Percentiles rank a stretch among this genome's conserved stretches.
Conservation (phyloP, 345 rosid genomes). For the Eucalyptus caleyi region DNA sequence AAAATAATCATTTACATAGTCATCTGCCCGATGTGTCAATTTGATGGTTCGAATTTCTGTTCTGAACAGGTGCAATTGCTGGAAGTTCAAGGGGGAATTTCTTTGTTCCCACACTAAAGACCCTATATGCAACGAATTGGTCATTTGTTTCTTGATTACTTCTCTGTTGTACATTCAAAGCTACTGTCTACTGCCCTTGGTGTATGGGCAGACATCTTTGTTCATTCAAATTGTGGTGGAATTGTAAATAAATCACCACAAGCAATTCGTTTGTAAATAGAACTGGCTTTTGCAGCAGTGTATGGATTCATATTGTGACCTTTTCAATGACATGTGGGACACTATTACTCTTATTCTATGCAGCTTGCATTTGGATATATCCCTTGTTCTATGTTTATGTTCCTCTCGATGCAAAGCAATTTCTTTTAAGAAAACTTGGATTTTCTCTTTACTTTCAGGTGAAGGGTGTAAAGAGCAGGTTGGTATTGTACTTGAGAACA, state of each 20-base stretch:
- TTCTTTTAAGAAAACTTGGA: background rate
- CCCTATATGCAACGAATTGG: constrained; percentile 15
- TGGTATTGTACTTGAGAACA: constrained; percentile 9
- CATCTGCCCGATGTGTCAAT: constrained; percentile 20
- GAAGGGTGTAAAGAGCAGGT: constrained; percentile 9
- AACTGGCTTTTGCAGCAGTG: background rate
- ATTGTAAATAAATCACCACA: background rate
- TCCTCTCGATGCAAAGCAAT: background rate
- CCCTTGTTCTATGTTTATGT: background rate
- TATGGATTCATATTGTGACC: background rate
- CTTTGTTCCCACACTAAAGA: constrained; percentile 41
- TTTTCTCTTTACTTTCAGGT: constrained; percentile 33
- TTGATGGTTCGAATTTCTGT: constrained; percentile 57
- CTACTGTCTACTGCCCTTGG: background rate
- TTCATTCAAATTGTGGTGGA: background rate
- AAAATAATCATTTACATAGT: background rate
- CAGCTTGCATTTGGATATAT: background rate
- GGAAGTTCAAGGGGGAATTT: constrained; percentile 55
- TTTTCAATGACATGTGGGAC: background rate
- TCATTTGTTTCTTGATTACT: constrained; percentile 3
- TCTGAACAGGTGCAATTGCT: constrained; percentile 53
- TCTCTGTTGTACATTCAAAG: background rate
- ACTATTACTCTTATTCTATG: background rate
- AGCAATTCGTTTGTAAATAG: background rate
- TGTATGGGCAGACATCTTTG: background rate